Base-by-base conservation (phyloP, 2,329 filamentous ascomycete genomes). In the Pezicula radicicola region DNA sequence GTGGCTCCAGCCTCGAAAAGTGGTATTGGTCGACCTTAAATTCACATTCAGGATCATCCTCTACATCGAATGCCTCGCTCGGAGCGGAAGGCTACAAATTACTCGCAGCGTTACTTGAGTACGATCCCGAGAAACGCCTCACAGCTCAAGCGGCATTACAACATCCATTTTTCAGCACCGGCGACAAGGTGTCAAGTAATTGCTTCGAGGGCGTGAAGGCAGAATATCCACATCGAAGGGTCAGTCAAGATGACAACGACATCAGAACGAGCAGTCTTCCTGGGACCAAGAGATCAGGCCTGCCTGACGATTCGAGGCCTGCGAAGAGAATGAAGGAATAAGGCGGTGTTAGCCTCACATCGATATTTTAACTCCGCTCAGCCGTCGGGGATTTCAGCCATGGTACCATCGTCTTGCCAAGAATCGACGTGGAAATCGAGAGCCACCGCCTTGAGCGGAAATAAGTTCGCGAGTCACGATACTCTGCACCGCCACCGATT, bases 171-270 rank as follows among this genome's bases (percentile, higher is more conserved):
- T 99, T 99, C 68, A 81, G 76, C 33, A 85, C 84, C 16, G 78
- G 85, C 2, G 62, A 85, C 19, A 83, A 84, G 54, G 82, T 94
- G 16, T 87, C 81, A 39, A 79, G 84, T 37, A 94, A 96, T 66
- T 97, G 91, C 66, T 99, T 99, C 61, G 91, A 96, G 64, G 91
- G 92, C 0, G 79, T 91, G 48, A 90, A 91, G 70, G 84, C 84
- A 56, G 90, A 94, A 64, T 99, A 99, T 68, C 94, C 94, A 0
- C 85, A 91, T 64, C 81, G 94, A 7, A 83, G 93, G 46, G 92
- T 99, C 39, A 96, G 88, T 62, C 87, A 95, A 63, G 94, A 99
- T 64, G 91, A 97, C 67, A 96, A 96, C 62, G 94, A 97, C 69
- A 97, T 97, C 51, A 79, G 90, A n/a, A 92, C 89, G 0, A 86